Evolutionary conservation across 208 protist genomes (phyloP), one percentile per base, ranked within the genome.

Genomic region (Blastocrithidia nonstop): DNA sequence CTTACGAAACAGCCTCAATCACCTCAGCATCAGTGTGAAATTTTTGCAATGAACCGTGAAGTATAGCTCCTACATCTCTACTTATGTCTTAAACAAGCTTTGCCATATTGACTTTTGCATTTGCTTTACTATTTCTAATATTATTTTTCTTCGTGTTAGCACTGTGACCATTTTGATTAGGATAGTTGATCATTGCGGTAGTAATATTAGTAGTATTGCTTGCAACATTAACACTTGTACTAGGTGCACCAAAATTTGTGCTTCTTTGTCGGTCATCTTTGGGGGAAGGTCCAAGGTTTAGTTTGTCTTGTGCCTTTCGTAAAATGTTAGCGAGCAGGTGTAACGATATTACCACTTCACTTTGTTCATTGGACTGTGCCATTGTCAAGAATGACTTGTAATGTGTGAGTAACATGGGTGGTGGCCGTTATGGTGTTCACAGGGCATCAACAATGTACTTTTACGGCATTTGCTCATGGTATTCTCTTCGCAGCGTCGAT

Each of bases 401-500:
- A 32, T 61, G 52, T 1, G 54, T 64, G 24, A 88, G 57, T 45
- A 93, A 35, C 38, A 64, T 52, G 16, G 75, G 73, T 9, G 71
- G 59, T 15, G 79, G 71, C 9, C 67, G 57, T 7, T 78, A 65
- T 39, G 72, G 45, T 13, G 46, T 72, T 69, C 71, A 93, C 4
- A 93, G 41, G n/a, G 84, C 76, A 46, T 89, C 79, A 43, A 93
- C 66, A 21, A 93, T 39, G 58, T 93, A 93, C 29, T 61, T 64
- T 63, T 93, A 79, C 8, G 84, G 76, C 68, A 79, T 75, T 26
- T 62, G 40, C 60, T 93, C 79, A 6, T 49, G 47, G 57, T 86
- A 80, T 45, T 83, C 66, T 23, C 57, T 35, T 7, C 84, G 72
- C 33, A 93, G 54, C 3, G 77, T 86, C 15, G 62, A 44, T 1